These are phyloP conservation scores for Fusarium sp. DNA, from an alignment of 2,329 filamentous ascomycete species.

Conservation along the genomic window DNA sequence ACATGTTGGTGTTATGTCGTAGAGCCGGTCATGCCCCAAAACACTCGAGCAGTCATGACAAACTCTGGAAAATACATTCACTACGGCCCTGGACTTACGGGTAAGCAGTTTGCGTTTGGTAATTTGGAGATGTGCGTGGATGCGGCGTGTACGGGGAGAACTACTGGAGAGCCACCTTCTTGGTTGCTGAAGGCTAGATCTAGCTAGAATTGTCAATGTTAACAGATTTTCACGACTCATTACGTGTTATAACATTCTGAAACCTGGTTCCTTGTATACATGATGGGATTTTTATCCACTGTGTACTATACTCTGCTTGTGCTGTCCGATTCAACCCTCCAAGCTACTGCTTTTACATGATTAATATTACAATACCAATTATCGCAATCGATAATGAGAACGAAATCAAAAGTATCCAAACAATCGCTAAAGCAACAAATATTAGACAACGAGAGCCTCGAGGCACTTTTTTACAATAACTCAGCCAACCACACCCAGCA, in stretches of 20 bases:
- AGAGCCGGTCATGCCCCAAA: conserved; percentile 13
- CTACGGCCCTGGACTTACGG: conserved; percentile 22
- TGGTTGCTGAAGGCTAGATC: conserved; percentile 6
- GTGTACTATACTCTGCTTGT: not conserved
- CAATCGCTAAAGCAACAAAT: not conserved
- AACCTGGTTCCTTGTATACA: too few species aligned
- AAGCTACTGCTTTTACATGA: not conserved
- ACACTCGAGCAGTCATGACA: conserved; percentile 6
- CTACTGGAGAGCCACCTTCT: not conserved
- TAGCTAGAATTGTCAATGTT: not conserved
- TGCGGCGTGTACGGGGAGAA: conserved; percentile 5
- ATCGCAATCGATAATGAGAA: not conserved
- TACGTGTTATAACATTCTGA: too few species aligned
- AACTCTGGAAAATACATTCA: conserved; percentile 33
- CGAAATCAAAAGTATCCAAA: not conserved
- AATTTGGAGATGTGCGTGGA: conserved; percentile 24
- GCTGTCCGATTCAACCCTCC: not conserved
- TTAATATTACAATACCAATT: conserved; percentile 9
- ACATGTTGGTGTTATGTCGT: conserved; percentile 27
- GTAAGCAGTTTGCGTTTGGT: conserved; percentile 20
- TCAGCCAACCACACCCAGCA: conserved; percentile 57
- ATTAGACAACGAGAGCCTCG: not conserved
- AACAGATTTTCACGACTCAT: too few species aligned
- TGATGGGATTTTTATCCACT: too few species aligned
- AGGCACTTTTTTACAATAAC: conserved; percentile 26